Evolutionary conservation across 129 eudicot genomes (phyloP).

Genomic region (Artemisia argyi): DNA sequence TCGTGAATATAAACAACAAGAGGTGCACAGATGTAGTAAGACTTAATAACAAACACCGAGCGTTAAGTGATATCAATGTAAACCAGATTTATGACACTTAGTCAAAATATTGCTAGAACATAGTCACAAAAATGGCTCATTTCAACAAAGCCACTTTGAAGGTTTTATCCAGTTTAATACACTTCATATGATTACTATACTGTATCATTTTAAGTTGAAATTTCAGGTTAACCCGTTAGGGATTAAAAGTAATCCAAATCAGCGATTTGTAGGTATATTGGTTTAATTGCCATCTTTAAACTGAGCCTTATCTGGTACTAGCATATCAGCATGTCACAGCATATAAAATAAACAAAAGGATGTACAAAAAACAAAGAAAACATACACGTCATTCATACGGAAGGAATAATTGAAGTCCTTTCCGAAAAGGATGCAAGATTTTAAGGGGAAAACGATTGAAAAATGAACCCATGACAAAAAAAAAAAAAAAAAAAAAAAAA

Average conservation of each 20-base stretch:
- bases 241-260: not conserved
- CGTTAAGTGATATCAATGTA: no score
- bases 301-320: not conserved
- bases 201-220: not conserved
- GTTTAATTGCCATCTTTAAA: not conserved
- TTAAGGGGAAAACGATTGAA: not conserved
- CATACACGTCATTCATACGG: no score
- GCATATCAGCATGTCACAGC: not conserved
- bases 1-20: constrained; percentile 12
- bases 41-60: constrained; percentile 24
- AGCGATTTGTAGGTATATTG: not conserved
- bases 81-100: no score
- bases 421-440: not conserved
- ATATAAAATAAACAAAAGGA: not conserved
- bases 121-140: no score
- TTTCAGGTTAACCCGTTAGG: not conserved
- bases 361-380: not conserved
- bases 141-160: not conserved
- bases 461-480: not conserved
- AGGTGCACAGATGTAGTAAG: not conserved
- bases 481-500: no score
- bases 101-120: no score
- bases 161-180: not conserved
- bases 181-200: not conserved
- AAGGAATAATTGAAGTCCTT: no score